A percentile compares a stretch with the other conserved stretches of the same genome.
These are phyloP conservation scores for Martiniozyma asiatica DNA, from an alignment of 1,139 yeast genomes.

Conservation along the genomic window DNA sequence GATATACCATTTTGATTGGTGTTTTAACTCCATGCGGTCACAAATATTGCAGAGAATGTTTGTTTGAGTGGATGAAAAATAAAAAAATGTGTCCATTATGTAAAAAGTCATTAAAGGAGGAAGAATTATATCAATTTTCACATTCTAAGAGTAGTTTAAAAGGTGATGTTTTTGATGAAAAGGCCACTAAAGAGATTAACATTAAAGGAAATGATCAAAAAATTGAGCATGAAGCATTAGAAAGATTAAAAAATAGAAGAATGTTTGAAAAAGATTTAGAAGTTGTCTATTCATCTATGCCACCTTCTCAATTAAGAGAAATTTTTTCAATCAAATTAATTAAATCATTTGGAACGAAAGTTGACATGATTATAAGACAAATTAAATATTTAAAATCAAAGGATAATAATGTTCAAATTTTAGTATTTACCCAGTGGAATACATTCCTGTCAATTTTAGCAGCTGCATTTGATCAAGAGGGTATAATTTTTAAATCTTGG, in stretches of 20 bases:
- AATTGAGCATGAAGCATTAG: conserved; percentile 5
- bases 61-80: conserved; percentile 51
- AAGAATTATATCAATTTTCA: conserved; percentile 50
- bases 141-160: conserved; percentile 32
- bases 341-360: conserved; percentile 59
- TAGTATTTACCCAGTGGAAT: conserved; percentile 81
- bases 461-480: conserved; percentile 52
- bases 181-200: conserved; percentile 5
- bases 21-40: conserved; percentile 84
- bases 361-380: conserved; percentile 71
- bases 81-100: conserved; percentile 68
- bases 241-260: conserved; percentile 10
- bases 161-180: conserved; percentile 30
- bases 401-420: conserved; percentile 63
- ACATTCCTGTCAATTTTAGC: conserved; percentile 58
- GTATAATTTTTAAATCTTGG: conserved; percentile 34
- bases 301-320: conserved; percentile 28
- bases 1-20: conserved; percentile 56
- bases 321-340: conserved; percentile 31
- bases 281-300: conserved; percentile 39
- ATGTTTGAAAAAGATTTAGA: conserved; percentile 23
- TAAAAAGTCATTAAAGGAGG: conserved; percentile 33
- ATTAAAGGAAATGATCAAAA: conserved; percentile 2
- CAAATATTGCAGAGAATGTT: conserved; percentile 69
- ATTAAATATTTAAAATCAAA: conserved; percentile 45